Conservation (phyloP, 345 rosid species). For the Brassica incana region DNA sequence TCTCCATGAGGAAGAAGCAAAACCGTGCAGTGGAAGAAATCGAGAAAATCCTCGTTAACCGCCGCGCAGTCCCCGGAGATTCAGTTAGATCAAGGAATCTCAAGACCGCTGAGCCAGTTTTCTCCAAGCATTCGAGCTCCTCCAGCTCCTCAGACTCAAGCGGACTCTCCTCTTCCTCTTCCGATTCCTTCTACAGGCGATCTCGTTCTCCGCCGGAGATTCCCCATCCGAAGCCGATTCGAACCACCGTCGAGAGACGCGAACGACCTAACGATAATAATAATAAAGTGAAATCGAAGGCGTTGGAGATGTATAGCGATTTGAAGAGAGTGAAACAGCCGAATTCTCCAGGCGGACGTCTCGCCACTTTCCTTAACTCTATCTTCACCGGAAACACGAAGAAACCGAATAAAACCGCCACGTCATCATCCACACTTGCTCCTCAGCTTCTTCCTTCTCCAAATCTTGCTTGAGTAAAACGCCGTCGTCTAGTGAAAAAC, state of each 20-base stretch:
- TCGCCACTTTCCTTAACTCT: constrained; percentile 72
- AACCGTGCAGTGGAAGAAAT: not conserved
- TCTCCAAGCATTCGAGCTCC: constrained; percentile 15
- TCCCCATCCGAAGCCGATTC: constrained; percentile 50
- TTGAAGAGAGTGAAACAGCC: constrained; percentile 86
- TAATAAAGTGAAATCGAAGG: constrained; percentile 36
- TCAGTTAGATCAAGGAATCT: constrained; percentile 25
- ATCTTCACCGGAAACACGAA: constrained; percentile 52
- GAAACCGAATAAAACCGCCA: constrained; percentile 33
- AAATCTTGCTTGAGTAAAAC: constrained; percentile 80
- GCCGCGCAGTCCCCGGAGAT: constrained; percentile 42
- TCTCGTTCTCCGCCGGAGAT: constrained; percentile 17
- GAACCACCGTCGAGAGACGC: constrained; percentile 46
- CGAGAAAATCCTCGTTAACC: not conserved
- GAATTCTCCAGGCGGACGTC: constrained; percentile 79
- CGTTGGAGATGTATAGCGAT: constrained; percentile 71
- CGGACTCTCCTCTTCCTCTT: constrained; percentile 73
- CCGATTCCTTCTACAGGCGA: constrained; percentile 47
- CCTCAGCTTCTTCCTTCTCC: constrained; percentile 82
- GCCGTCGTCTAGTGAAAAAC: constrained; percentile 53
- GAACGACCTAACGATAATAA: not conserved
- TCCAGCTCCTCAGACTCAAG: constrained; percentile 44
- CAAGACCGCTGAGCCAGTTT: not conserved
- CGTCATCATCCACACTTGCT: constrained; percentile 47
- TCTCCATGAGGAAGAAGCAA: constrained; percentile 26